Base-by-base conservation (phyloP, 2,329 filamentous ascomycete genomes). In the Ciborinia camelliae region DNA sequence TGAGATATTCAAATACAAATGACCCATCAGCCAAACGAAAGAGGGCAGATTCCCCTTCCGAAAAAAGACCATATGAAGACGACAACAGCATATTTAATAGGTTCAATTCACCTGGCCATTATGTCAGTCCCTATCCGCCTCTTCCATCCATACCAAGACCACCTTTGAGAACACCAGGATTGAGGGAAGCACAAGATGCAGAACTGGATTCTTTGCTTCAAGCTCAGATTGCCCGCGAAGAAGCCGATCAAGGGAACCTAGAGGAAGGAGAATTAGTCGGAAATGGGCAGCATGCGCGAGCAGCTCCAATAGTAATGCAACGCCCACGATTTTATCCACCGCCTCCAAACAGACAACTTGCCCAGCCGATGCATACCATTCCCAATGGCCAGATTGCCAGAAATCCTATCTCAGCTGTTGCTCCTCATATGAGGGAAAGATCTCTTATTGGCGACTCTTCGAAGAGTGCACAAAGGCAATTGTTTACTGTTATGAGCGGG, bases 401-500 rank as follows among this genome's bases (percentile, higher is more conserved):
- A 51, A 48, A 43, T 39, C 43, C 53, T 30, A 20, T n/a, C 14
- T 9, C 62, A 23, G 5, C 43, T 14, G n/a, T n/a, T 4, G 26
- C 8, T 58, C 23, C 62, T n/a, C 35, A 35, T 15, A 23, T 32
- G 14, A 26, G 7, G n/a, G 62, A 64, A 23, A 37, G 52, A 35
- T 37, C 53, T 39, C 35, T 69, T 14, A 70, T 72, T 59, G 67
- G 69, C 55, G 67, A 58, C 4, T 55, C 70, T 1, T 67, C 69
- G 0, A 71, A 67, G 50, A 53, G 63, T n/a, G 71, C 70, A 53
- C 70, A 71, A 55, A 54, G 66, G 12, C 68, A 72, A 28, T 65
- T 73, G 5, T 70, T 67, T 62, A 65, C 65, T n/a, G 35, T 72
- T 10, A 52, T 72, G 15, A 68, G 65, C 60, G 70, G 69, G 20